A percentile compares a stretch with the other conserved stretches of the same genome.
These are phyloP conservation scores for Nakazawaea siamensis DNA, from an alignment of 805 yeast species.

Conservation along the genomic window DNA sequence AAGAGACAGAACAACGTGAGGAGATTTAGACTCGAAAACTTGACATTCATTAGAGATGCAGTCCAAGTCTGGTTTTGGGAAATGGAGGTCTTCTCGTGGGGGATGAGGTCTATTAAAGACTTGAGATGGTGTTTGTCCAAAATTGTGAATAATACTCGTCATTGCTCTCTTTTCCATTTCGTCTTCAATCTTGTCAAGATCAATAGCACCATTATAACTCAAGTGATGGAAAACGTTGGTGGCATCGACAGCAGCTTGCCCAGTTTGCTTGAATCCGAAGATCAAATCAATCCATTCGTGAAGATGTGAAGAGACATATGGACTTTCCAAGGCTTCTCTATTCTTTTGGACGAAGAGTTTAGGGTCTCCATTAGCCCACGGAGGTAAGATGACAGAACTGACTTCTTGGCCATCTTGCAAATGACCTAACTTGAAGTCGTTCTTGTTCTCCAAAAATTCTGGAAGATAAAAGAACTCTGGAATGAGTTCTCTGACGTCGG, in stretches of 20 bases:
- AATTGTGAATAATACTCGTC: slow-evolving; percentile 81
- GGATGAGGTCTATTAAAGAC: slow-evolving; percentile 67
- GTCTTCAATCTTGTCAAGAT: slow-evolving; percentile 66
- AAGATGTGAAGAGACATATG: slow-evolving; percentile 66
- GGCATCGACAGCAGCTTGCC: slow-evolving; percentile 55
- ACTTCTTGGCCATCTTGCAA: slow-evolving; percentile 52
- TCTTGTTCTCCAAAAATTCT: slow-evolving; percentile 62
- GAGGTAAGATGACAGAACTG: slow-evolving; percentile 63
- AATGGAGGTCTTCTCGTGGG: slow-evolving; percentile 27
- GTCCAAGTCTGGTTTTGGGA: slow-evolving; percentile 26
- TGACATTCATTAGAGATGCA: slow-evolving; percentile 27
- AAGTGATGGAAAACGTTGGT: slow-evolving; percentile 77
- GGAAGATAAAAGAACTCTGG: slow-evolving; percentile 85
- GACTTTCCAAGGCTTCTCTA: slow-evolving; percentile 77
- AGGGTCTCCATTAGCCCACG: slow-evolving; percentile 80
- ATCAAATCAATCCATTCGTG: slow-evolving; percentile 83
- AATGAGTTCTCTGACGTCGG: slow-evolving; percentile 80
- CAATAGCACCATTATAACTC: slow-evolving; percentile 79
- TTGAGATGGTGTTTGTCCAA: slow-evolving; percentile 84
- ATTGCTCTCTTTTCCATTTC: slow-evolving; percentile 68
- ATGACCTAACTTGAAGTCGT: slow-evolving; percentile 61
- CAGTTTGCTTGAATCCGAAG: slow-evolving; percentile 76
- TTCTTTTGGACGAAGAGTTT: slow-evolving; percentile 64
- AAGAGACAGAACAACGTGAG: slow-evolving; percentile 31
- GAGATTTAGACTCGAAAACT: slow-evolving; percentile 34